Evolutionary conservation across 139 green algal genomes (phyloP).

Genomic region (Raphidocelis subcapitata): DNA sequence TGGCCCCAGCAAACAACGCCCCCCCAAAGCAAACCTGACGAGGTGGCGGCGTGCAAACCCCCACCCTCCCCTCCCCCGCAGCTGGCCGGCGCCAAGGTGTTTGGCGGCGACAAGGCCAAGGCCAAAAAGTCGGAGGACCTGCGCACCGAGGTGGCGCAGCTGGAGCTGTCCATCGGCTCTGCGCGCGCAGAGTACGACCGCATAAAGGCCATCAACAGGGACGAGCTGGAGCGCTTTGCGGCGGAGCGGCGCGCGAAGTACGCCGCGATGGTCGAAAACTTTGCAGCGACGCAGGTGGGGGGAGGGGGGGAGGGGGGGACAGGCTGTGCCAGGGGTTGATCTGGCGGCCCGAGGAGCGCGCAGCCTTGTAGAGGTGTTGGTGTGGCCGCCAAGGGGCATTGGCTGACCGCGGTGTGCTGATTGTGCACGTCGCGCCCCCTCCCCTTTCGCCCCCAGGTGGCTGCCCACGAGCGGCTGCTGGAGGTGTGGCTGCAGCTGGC

Average conservation of each 20-base stretch:
- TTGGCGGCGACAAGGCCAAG: slow-evolving; percentile 33
- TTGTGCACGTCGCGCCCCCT: too few species aligned
- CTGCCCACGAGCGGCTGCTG: slow-evolving; percentile 24
- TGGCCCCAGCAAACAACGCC: too few species aligned
- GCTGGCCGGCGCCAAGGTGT: slow-evolving; percentile 28
- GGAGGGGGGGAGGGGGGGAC: neutral
- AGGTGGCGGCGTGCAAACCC: too few species aligned
- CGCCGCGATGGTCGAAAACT: slow-evolving; percentile 10
- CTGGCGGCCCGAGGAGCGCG: too few species aligned
- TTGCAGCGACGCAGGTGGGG: slow-evolving; percentile 26
- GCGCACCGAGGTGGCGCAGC: slow-evolving; percentile 36
- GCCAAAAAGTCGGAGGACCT: slow-evolving; percentile 38
- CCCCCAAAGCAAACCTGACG: too few species aligned
- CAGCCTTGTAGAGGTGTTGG: too few species aligned
- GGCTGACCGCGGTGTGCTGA: neutral
- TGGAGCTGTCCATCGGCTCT: slow-evolving; percentile 46
- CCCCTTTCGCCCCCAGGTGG: slow-evolving; percentile 10
- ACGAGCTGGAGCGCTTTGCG: slow-evolving; percentile 18
- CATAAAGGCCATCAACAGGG: slow-evolving; percentile 50
- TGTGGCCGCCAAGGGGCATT: neutral
- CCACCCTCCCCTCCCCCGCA: slow-evolving; percentile 13
- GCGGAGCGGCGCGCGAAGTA: slow-evolving; percentile 24
- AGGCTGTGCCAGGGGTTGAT: neutral
- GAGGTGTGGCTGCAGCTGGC: slow-evolving; percentile 56
- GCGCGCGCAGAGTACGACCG: slow-evolving; percentile 54